These are phyloP conservation scores for Penicillium sp. DNA, from an alignment of 2,329 filamentous ascomycete genomes.

Conservation along the genomic window DNA sequence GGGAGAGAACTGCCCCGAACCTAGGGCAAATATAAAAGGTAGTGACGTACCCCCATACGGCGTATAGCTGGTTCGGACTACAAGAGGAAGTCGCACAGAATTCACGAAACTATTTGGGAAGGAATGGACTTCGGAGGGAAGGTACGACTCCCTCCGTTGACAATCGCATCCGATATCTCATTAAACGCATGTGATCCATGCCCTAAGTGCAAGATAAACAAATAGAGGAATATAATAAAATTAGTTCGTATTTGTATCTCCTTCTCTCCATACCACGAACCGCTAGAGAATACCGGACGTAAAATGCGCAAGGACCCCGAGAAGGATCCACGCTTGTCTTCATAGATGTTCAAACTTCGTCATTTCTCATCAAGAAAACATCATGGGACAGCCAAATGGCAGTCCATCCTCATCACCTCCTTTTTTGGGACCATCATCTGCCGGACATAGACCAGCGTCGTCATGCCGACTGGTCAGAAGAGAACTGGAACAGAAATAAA, in stretches of 20 bases:
- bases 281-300: constrained; percentile 16
- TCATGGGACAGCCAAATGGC: constrained; percentile 9
- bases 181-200: too few species aligned
- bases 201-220: too few species aligned
- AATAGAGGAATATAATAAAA: constrained; percentile 10
- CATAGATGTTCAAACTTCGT: constrained; percentile 12
- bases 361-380: constrained; percentile 13
- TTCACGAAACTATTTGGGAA: not conserved
- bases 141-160: not conserved
- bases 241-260: constrained; percentile 25
- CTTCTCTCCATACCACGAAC: constrained; percentile 11
- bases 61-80: not conserved
- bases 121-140: not conserved
- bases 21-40: not conserved
- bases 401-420: constrained; percentile 1
- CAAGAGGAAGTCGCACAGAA: not conserved
- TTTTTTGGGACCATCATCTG: constrained; percentile 14
- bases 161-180: not conserved
- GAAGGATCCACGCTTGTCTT: constrained; percentile 5
- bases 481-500: constrained; percentile 5
- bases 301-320: constrained; percentile 13
- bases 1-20: not conserved
- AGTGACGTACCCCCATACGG: too few species aligned
- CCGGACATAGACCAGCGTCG: constrained; percentile 16
- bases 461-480: constrained; percentile 15